Base-by-base conservation (phyloP, 495 filamentous ascomycete species). In the Hyaloscypha bicolor region DNA sequence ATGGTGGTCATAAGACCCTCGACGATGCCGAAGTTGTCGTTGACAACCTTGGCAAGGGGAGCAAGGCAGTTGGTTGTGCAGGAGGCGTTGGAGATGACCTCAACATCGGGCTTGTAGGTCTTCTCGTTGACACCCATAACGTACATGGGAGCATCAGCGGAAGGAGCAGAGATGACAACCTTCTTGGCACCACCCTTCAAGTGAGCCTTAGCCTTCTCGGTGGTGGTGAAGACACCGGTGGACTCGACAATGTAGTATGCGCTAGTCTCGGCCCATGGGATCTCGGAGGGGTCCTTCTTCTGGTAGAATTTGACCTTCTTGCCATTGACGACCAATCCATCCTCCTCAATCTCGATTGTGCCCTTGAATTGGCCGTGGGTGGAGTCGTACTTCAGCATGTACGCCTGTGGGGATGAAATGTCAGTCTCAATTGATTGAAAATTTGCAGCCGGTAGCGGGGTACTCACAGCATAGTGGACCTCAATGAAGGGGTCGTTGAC, bases 401-500 rank as follows among this genome's bases (percentile, higher is more conserved):
- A 99, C 77, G 90, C 92, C 93, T 97, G 73, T 19, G n/a, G 33
- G 25, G 55, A 33, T 21, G 70, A 53, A 11, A 45, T 8, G 51
- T 72, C 33, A 70, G 68, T 29, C 62, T 67, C 31, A 32, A 45
- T 62, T 62, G 21, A n/a, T 19, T 19, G 45, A 51, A 62, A 63
- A 30, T 55, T 65, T 58, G 55, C 14, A 9, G 37, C 60, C 62
- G 65, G 66, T 65, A 68, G 67, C 56, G 58, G 45, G 71, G 68
- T 64, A 89, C 93, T 83, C 89, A 97, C 95, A 79, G 95, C 95
- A 82, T 99, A 99, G 81, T 94, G 86, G 73, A 91, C 86, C 82
- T 98, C 95, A 83, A 99, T 99, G 89, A 99, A 99, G 75, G 95
- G 95, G 78, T 99, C 95, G 85, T 99, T 99, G 85, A 97, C 92